phyloP scores from a whole-genome alignment of 2,329 filamentous ascomycete species.

The Alternaria angustiovoidea region DNA sequence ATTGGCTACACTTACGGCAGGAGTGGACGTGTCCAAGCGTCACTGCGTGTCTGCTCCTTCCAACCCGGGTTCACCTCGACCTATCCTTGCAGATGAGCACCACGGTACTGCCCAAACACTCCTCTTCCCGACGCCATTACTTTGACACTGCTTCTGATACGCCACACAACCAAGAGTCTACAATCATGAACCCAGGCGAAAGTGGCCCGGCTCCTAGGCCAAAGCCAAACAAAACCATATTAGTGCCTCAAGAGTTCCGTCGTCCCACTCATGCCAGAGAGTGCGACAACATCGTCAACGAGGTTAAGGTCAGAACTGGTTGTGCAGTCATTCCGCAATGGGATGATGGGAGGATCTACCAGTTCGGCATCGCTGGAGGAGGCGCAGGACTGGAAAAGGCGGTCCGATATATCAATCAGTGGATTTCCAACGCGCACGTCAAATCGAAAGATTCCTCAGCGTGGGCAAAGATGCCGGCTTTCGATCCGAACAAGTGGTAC shows the following conservation, averaged over 20 bases:
- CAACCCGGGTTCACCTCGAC: slow-evolving; percentile 11
- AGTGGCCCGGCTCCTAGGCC: slow-evolving; percentile 3
- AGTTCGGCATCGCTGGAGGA: slow-evolving; percentile 38
- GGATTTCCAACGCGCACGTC: slow-evolving; percentile 32
- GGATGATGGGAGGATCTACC: slow-evolving; percentile 18
- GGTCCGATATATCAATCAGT: slow-evolving; percentile 33
- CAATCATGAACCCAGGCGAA: not conserved
- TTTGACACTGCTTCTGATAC: not conserved
- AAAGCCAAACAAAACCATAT: slow-evolving; percentile 29
- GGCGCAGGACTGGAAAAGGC: slow-evolving; percentile 31
- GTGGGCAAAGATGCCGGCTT: slow-evolving; percentile 42
- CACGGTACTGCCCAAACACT: not conserved
- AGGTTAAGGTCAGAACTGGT: slow-evolving; percentile 27
- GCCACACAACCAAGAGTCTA: not conserved
- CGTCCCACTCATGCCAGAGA: slow-evolving; percentile 24
- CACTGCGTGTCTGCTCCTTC: slow-evolving; percentile 12
- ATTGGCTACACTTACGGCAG: not conserved
- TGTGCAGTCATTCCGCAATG: slow-evolving; percentile 29
- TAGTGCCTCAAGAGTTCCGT: slow-evolving; percentile 31
- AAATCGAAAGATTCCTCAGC: slow-evolving; percentile 33
- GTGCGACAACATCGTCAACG: slow-evolving; percentile 18
- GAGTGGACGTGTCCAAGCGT: not conserved
- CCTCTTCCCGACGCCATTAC: not conserved
- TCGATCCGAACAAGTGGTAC: slow-evolving; percentile 34
- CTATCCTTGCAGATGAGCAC: not conserved